A percentile compares a stretch with the other conserved stretches of the same genome.
These are phyloP conservation scores for Gaeumannomyces tritici DNA, from an alignment of 2,329 filamentous ascomycete genomes.

Conservation along the genomic window DNA sequence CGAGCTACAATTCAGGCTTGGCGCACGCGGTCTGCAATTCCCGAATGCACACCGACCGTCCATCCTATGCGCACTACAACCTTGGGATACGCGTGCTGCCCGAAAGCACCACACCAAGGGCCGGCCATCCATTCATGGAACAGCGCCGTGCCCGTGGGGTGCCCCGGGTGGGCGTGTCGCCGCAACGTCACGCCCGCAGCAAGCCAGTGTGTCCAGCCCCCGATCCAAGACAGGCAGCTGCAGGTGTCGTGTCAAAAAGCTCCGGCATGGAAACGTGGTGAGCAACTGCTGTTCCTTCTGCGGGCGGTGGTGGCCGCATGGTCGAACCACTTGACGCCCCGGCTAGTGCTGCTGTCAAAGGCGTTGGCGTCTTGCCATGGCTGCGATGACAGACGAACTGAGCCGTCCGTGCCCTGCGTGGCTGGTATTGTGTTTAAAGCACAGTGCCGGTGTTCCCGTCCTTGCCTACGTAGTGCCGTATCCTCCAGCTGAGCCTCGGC, in stretches of 20 bases:
- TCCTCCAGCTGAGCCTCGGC: too few species aligned
- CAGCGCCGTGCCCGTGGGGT: neutral
- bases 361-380: neutral
- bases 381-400: neutral
- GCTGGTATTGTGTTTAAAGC: too few species aligned
- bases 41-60: neutral
- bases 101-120: too few species aligned
- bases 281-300: neutral
- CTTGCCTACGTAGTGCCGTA: too few species aligned
- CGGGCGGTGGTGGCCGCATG: neutral
- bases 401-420: neutral
- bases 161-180: neutral
- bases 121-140: neutral
- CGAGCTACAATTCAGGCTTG: neutral
- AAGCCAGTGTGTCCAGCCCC: neutral
- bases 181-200: neutral
- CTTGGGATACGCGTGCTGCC: neutral
- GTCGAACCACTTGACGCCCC: neutral
- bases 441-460: too few species aligned
- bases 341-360: neutral
- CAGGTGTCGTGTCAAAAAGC: neutral
- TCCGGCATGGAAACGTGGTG: neutral
- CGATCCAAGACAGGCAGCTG: neutral
- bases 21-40: neutral
- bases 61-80: neutral